Percentiles rank a stretch among this genome's conserved stretches.
Evolutionary conservation across 2,329 filamentous ascomycete genomes (phyloP).

Genomic region (Hypoxylon sp.): DNA sequence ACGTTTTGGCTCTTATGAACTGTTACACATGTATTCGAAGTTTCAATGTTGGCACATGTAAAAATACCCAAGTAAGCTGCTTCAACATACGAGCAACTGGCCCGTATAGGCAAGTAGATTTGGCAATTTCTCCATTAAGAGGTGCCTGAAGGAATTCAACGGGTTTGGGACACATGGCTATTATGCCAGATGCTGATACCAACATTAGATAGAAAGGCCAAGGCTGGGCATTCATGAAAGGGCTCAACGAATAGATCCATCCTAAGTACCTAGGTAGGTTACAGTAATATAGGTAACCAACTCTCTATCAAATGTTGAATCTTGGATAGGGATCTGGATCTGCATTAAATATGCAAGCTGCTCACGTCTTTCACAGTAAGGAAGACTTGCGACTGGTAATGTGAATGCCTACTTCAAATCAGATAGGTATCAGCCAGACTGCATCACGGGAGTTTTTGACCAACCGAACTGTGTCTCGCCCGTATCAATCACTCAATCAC

Average conservation of each 20-base stretch:
- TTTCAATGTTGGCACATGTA: neutral
- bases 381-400: slow-evolving; percentile 20
- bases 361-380: slow-evolving; percentile 28
- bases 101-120: slow-evolving; percentile 5
- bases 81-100: slow-evolving; percentile 7
- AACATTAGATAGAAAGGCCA: slow-evolving; percentile 5
- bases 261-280: slow-evolving; percentile 1
- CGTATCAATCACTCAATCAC: slow-evolving; percentile 9
- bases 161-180: neutral
- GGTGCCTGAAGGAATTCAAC: slow-evolving; percentile 1
- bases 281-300: neutral
- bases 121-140: slow-evolving; percentile 1
- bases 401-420: slow-evolving; percentile 9
- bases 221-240: neutral
- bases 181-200: slow-evolving; percentile 5
- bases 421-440: neutral
- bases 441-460: slow-evolving; percentile 32
- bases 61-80: neutral
- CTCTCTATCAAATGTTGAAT: slow-evolving; percentile 19
- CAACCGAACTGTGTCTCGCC: slow-evolving; percentile 23
- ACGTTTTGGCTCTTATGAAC: neutral
- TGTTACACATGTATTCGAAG: neutral
- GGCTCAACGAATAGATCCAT: slow-evolving; percentile 15
- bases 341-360: slow-evolving; percentile 31
- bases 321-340: slow-evolving; percentile 44